Evolutionary conservation across 768 basidiomycete genomes (phyloP).

Genomic region (Leucocoprinus sp.): DNA sequence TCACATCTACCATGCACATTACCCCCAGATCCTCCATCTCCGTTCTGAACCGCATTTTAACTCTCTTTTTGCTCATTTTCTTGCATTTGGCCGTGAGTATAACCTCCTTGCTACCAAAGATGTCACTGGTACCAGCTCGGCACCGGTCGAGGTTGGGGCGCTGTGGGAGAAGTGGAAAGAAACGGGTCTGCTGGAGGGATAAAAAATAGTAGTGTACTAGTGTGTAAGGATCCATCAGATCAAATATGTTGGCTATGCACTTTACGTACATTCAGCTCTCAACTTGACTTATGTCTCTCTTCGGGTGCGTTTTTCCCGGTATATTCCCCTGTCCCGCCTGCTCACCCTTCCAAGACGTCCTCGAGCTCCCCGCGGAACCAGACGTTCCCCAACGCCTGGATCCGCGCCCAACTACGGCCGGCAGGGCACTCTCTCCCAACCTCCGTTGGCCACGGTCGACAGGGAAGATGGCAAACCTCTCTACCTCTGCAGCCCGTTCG

Average conservation of each 20-base stretch:
- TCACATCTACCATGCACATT: slow-evolving; percentile 97
- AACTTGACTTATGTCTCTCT: neutral
- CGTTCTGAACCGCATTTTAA: slow-evolving; percentile 95
- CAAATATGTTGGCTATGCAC: neutral
- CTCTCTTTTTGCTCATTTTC: slow-evolving; percentile 95
- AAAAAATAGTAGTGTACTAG: neutral
- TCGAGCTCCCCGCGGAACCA: slow-evolving; percentile 46
- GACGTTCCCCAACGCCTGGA: slow-evolving; percentile 70
- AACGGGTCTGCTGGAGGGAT: slow-evolving; percentile 70
- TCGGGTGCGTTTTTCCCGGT: slow-evolving; percentile 25
- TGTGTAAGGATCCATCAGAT: neutral
- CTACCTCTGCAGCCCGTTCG: slow-evolving; percentile 91
- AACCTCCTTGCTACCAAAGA: slow-evolving; percentile 89
- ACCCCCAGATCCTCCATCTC: slow-evolving; percentile 84
- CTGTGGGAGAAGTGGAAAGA: slow-evolving; percentile 89
- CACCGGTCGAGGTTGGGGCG: slow-evolving; percentile 65
- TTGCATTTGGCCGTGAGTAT: slow-evolving; percentile 94
- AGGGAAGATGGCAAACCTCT: slow-evolving; percentile 46
- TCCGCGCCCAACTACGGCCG: slow-evolving; percentile 25
- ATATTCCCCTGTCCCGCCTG: slow-evolving; percentile 59
- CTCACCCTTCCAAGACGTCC: neutral
- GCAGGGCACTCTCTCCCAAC: slow-evolving; percentile 27
- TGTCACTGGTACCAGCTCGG: slow-evolving; percentile 57
- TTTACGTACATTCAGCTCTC: neutral
- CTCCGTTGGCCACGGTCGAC: slow-evolving; percentile 16